Conservation (phyloP, 352 stramenopile genomes). For the Phytophthora sp. region DNA sequence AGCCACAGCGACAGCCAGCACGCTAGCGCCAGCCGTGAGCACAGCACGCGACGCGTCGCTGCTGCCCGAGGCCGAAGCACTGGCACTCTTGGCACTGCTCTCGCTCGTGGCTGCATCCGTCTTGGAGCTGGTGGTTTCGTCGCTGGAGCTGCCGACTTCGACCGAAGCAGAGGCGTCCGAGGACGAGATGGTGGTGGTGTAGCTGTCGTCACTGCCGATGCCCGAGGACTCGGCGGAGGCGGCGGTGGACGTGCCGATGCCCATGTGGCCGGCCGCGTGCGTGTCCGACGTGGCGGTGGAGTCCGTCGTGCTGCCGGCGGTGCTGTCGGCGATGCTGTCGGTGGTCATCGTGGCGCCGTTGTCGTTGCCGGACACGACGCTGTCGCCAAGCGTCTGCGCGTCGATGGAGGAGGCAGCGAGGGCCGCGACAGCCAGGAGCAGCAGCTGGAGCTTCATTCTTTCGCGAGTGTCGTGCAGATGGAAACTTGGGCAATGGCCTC, state of each 20-base stretch:
- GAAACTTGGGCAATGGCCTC: constrained; percentile 19
- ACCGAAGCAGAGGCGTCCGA: constrained; percentile 8
- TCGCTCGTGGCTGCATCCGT: no score
- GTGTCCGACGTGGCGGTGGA: constrained; percentile 6
- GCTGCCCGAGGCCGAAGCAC: constrained; percentile 4
- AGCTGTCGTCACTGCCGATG: constrained; percentile 20
- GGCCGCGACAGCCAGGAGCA: constrained; percentile 18
- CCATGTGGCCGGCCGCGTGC: constrained; percentile 13
- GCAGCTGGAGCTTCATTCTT: constrained; percentile 35
- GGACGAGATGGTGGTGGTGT: constrained; percentile 14
- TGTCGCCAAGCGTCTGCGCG: constrained; percentile 45
- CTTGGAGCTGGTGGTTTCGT: background rate
- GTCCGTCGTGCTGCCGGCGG: constrained; percentile 11
- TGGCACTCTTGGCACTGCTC: background rate
- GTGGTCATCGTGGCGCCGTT: constrained; percentile 24
- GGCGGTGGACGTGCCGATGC: background rate
- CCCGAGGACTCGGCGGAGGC: background rate
- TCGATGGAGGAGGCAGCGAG: constrained; percentile 18
- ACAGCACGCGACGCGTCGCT: constrained; percentile 20
- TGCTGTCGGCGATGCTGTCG: constrained; percentile 23
- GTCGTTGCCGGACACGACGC: constrained; percentile 40
- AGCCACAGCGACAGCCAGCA: constrained; percentile 32
- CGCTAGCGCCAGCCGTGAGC: constrained; percentile 20
- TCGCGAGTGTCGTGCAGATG: constrained; percentile 5
- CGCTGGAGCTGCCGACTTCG: background rate